phyloP scores from a whole-genome alignment of 2,329 filamentous ascomycete species.

The Penicillium sclerotigenum region DNA sequence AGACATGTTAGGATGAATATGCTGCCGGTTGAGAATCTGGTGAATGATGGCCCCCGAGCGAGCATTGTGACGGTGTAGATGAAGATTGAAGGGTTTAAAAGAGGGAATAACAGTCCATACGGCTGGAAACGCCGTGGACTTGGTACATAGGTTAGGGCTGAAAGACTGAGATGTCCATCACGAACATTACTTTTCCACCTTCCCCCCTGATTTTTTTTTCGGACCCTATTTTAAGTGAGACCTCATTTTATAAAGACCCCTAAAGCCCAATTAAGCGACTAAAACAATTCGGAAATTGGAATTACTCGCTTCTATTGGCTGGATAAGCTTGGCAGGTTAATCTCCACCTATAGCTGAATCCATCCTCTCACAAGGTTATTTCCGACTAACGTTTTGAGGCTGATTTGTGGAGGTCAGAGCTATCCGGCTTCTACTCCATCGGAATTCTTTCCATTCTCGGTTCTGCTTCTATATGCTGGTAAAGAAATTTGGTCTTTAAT shows the following conservation, averaged over 20 bases:
- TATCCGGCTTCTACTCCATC: neutral
- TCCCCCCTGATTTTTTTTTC: neutral
- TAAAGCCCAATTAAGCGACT: neutral
- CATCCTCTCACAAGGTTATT: neutral
- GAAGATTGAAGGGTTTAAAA: neutral
- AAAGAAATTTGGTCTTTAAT: neutral
- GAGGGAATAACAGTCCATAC: neutral
- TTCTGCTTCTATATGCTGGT: too few relatives aligned
- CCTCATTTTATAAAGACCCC: neutral
- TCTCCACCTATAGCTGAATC: neutral
- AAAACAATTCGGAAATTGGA: neutral
- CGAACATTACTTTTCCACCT: neutral
- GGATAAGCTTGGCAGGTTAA: neutral
- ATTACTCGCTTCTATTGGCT: neutral
- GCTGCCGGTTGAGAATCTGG: neutral
- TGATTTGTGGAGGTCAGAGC: neutral
- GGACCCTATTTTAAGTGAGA: neutral
- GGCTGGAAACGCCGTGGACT: neutral
- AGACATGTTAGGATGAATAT: conserved; percentile 4
- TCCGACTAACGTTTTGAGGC: neutral
- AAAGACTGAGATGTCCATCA: neutral
- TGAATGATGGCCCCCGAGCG: neutral
- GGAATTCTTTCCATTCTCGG: neutral
- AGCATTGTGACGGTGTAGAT: neutral
- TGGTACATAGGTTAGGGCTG: neutral